Base-by-base conservation (phyloP, 345 rosid species). In the Turritis glabra region DNA sequence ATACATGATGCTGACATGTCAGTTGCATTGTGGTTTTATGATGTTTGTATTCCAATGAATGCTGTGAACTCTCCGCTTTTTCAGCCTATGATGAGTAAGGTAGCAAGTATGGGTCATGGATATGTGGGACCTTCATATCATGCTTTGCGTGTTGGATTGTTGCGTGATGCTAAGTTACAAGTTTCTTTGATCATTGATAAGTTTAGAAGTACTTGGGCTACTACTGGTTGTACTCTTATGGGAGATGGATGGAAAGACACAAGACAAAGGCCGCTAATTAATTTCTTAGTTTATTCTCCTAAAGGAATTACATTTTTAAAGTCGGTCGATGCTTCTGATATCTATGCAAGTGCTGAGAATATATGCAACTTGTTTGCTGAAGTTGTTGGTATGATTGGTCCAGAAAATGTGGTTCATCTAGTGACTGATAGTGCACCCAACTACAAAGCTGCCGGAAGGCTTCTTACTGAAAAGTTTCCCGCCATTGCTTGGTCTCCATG, bases 281-380 rank as follows among this genome's bases (percentile, higher is more conserved):
- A 63, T n/a, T 43, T 63, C 2, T 9, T 63, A 9, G 25, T 27
- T 7, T 62, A 25, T 62, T 46, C 17, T 46, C 26, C 3, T 27
- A 64, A 64, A 46, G 55, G 40, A 29, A 64, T 64, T 29, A 64
- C 55, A 27, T 27, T 64, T 64, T 5, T 44, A 26, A 64, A 64
- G 12, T 64, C 5, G 1, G 54, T 64, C 10, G 40, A 64, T 26
- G 27, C 69, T 64, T 64, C 17, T n/a, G 40, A 64, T 46, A 46
- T 44, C 1, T 64, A 64, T 29, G 54, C 40, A 18, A 46, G 35
- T 64, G 55, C 54, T 27, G 11, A 44, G 40, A 64, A 46, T 64
- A 5, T 46, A 29, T 46, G 56, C 40, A 29, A 44, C 17, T 63
- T 43, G 26, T 63, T 63, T 44, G 68, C 37, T 26, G 11, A 33